A percentile compares a stretch with the other conserved stretches of the same genome.
Evolutionary conservation across 495 filamentous ascomycete species (phyloP).

Genomic region (Usnea hakonensis): DNA sequence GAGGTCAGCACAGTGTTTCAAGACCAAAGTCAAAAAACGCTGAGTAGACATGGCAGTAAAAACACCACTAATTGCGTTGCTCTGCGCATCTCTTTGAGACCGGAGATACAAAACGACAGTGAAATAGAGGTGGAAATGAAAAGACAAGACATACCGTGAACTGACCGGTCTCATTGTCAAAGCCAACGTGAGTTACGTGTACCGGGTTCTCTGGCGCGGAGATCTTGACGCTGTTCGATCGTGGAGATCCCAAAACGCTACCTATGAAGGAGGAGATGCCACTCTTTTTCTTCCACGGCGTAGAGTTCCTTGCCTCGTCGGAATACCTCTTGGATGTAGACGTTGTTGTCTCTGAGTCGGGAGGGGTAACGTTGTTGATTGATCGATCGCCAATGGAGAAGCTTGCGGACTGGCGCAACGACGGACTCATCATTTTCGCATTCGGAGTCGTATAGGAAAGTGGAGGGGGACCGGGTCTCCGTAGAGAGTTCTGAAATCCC

Average conservation of each 20-base stretch:
- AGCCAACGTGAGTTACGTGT: slow-evolving; percentile 95
- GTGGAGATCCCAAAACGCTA: slow-evolving; percentile 81
- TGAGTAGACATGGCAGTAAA: background rate
- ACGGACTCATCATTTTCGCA: slow-evolving; percentile 45
- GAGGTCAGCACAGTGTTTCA: slow-evolving; percentile 1
- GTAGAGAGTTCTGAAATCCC: slow-evolving; percentile 36
- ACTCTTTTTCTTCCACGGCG: slow-evolving; percentile 73
- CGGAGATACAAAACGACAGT: background rate
- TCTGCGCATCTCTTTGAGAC: background rate
- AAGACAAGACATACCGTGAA: slow-evolving; percentile 66
- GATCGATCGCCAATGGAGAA: slow-evolving; percentile 58
- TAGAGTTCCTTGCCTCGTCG: slow-evolving; percentile 60
- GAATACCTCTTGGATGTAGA: slow-evolving; percentile 64
- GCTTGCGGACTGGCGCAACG: slow-evolving; percentile 72
- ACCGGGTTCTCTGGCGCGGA: slow-evolving; percentile 95
- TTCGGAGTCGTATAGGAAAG: slow-evolving; percentile 53
- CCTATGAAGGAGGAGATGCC: slow-evolving; percentile 94
- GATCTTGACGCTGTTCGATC: slow-evolving; percentile 67
- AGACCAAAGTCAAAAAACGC: background rate
- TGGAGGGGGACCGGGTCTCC: slow-evolving; percentile 29
- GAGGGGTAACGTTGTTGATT: slow-evolving; percentile 49
- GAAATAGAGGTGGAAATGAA: background rate
- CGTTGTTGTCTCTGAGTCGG: slow-evolving; percentile 33
- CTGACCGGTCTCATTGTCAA: slow-evolving; percentile 92
- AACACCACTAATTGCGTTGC: background rate